Conservation (phyloP, 2,329 filamentous ascomycete genomes). For the Exophiala calicioides region DNA sequence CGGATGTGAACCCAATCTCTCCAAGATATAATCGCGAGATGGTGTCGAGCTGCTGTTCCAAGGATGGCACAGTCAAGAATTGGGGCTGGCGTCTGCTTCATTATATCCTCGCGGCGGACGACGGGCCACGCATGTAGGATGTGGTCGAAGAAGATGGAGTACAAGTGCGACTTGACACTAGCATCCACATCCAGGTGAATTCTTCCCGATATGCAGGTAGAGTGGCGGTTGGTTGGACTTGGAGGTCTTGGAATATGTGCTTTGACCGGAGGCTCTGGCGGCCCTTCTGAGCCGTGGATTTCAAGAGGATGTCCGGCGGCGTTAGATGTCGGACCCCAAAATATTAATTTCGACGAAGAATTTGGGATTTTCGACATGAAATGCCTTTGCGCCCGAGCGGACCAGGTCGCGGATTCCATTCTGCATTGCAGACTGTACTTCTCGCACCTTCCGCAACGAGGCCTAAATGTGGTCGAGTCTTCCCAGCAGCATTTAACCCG, state of each 20-base stretch:
- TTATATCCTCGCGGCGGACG: not conserved
- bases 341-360: constrained; percentile 1
- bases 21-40: constrained; percentile 4
- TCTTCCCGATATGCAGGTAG: not conserved
- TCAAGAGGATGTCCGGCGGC: constrained; percentile 6
- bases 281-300: not conserved
- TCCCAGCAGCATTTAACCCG: constrained; percentile 3
- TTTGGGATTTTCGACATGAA: constrained; percentile 3
- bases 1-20: constrained; percentile 8
- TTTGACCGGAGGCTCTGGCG: not conserved
- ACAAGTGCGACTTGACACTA: constrained; percentile 3
- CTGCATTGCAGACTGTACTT: constrained; percentile 3
- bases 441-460: not conserved
- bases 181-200: not conserved
- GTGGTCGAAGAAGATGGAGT: constrained; percentile 4
- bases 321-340: constrained; percentile 13
- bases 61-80: constrained; percentile 3
- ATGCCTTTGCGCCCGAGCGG: constrained; percentile 1
- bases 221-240: not conserved
- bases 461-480: not conserved
- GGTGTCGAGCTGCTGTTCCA: constrained; percentile 4
- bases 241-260: not conserved
- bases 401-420: constrained; percentile 1
- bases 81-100: not conserved
- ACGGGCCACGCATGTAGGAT: constrained; percentile 4